These are phyloP conservation scores for Camelina laxa DNA, from an alignment of 345 rosid genomes.

Conservation along the genomic window DNA sequence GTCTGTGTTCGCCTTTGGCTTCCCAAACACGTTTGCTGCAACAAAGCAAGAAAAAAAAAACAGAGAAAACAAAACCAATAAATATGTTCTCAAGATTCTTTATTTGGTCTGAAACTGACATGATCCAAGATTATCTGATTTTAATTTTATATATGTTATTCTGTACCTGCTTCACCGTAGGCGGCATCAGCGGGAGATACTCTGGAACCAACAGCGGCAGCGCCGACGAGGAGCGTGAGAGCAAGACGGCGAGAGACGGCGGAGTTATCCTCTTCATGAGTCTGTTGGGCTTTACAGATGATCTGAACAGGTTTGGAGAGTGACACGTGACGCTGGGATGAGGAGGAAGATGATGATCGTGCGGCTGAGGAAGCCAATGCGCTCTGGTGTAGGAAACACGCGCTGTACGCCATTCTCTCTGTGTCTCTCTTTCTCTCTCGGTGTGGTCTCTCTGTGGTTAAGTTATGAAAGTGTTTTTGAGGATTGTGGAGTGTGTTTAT, in stretches of 20 bases:
- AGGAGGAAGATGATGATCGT: slow-evolving; percentile 46
- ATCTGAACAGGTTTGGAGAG: slow-evolving; percentile 56
- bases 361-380: slow-evolving; percentile 61
- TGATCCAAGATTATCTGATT: not conserved
- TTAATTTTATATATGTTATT: not conserved
- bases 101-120: slow-evolving; percentile 16
- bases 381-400: slow-evolving; percentile 87
- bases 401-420: slow-evolving; percentile 70
- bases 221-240: slow-evolving; percentile 83
- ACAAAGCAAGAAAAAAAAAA: slow-evolving; percentile 16
- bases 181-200: slow-evolving; percentile 98
- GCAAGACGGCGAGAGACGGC: slow-evolving; percentile 81
- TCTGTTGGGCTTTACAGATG: slow-evolving; percentile 76
- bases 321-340: slow-evolving; percentile 59
- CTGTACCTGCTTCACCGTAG: slow-evolving; percentile 92
- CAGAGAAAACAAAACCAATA: not conserved
- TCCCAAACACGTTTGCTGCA: slow-evolving; percentile 93
- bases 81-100: slow-evolving; percentile 1
- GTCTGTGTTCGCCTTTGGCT: slow-evolving; percentile 89
- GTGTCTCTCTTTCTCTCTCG: not conserved
- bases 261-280: slow-evolving; percentile 51
- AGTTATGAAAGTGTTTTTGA: slow-evolving; percentile 12
- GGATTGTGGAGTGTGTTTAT: slow-evolving; percentile 26
- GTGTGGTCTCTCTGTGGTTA: not conserved
- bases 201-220: slow-evolving; percentile 87